A percentile compares a stretch with the other conserved stretches of the same genome.
phyloP scores from a whole-genome alignment of 2,329 filamentous ascomycete species.

The Arthroderma sp. region DNA sequence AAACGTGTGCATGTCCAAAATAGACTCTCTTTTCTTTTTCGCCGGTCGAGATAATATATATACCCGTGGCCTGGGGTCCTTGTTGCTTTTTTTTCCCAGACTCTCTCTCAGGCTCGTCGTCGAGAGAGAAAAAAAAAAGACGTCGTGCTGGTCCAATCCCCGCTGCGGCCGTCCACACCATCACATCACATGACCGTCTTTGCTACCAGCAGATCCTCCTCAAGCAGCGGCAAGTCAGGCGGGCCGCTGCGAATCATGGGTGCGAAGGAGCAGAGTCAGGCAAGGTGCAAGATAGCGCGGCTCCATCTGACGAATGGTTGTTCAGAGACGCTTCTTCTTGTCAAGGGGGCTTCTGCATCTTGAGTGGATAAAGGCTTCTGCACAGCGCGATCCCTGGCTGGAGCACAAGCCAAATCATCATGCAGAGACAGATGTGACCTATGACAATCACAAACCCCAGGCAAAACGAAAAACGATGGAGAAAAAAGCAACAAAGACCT shows the following conservation, averaged over 20 bases:
- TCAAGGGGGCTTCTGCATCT: constrained; percentile 4
- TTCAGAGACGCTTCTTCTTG: constrained; percentile 3
- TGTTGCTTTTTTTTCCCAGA: constrained; percentile 6
- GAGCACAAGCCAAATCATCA: constrained; percentile 2
- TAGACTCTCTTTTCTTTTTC: constrained; percentile 6
- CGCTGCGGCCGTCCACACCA: constrained; percentile 10
- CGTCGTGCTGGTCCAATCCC: constrained; percentile 13
- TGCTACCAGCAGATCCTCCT: constrained; percentile 14
- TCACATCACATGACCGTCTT: constrained; percentile 18
- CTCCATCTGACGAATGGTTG: constrained; percentile 11
- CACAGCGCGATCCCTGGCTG: constrained; percentile 8
- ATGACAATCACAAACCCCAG: too few species aligned
- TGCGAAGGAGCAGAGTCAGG: constrained; percentile 8
- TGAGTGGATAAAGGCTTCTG: constrained; percentile 2
- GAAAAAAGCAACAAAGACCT: background rate
- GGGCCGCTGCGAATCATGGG: constrained; percentile 10
- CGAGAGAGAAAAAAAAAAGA: constrained; percentile 2
- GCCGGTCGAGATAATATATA: too few species aligned
- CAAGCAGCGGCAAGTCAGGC: constrained; percentile 12
- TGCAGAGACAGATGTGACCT: background rate
- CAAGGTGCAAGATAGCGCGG: constrained; percentile 9
- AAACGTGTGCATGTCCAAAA: constrained; percentile 10
- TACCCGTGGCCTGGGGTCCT: background rate
- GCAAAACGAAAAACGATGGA: background rate
- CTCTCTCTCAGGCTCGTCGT: background rate